A percentile compares a stretch with the other conserved stretches of the same genome.
Conservation (phyloP, 2,329 filamentous ascomycete genomes). For the Mycogone perniciosa region DNA sequence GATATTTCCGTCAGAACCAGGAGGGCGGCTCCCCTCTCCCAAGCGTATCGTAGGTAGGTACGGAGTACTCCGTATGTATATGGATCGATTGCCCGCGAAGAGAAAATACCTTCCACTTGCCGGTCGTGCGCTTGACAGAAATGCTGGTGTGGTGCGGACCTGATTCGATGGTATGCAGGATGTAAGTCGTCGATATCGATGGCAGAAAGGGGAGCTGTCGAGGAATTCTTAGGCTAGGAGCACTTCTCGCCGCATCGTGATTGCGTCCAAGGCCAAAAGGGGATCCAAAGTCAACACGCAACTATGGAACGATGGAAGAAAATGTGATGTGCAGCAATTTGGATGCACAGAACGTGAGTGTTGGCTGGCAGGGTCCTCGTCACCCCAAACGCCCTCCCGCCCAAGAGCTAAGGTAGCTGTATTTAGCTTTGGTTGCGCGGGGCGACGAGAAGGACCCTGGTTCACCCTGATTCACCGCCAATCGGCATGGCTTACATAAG, state of each 20-base stretch:
- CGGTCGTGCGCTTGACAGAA: no score
- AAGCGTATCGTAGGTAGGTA: no score
- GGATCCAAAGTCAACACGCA: not conserved
- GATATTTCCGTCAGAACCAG: not conserved
- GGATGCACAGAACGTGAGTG: not conserved
- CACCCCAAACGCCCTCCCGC: not conserved
- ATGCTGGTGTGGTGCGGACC: no score
- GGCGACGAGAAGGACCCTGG: slow-evolving; percentile 14
- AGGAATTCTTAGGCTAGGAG: not conserved
- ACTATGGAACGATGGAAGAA: not conserved
- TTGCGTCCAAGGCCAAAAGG: not conserved
- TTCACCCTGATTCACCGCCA: slow-evolving; percentile 10
- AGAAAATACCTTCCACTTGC: no score
- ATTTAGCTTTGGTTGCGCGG: slow-evolving; percentile 16
- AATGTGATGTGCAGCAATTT: not conserved
- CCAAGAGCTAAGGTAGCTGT: not conserved
- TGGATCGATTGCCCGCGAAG: no score
- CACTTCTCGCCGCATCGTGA: not conserved
- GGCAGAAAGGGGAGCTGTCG: no score
- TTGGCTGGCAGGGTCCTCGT: not conserved
- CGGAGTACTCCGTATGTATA: no score
- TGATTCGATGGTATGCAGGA: no score
- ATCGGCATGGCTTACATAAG: slow-evolving; percentile 1
- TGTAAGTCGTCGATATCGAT: no score
- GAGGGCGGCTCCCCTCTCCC: not conserved